A percentile compares a stretch with the other conserved stretches of the same genome.
Evolutionary conservation across 2,329 filamentous ascomycete species (phyloP).

Genomic region (Fusarium sp.): DNA sequence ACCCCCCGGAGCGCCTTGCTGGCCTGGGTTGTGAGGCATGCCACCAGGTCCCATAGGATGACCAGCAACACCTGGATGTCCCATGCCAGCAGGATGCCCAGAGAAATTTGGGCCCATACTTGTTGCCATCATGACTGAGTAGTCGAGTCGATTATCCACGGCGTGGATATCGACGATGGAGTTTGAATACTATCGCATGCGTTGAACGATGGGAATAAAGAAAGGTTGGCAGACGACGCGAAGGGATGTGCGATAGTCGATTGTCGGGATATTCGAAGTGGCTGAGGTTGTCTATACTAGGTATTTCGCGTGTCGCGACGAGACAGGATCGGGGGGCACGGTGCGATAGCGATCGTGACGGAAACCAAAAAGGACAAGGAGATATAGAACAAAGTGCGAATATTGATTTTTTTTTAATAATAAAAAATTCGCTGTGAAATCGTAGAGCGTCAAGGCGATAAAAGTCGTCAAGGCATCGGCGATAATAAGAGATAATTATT

Average conservation of each 20-base stretch:
- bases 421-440: conserved; percentile 34
- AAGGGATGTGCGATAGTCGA: conserved; percentile 29
- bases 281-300: conserved; percentile 29
- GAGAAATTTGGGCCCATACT: conserved; percentile 73
- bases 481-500: conserved; percentile 29
- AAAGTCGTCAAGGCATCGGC: conserved; percentile 47
- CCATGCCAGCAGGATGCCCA: conserved; percentile 79
- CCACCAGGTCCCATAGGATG: conserved; percentile 71
- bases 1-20: conserved; percentile 74
- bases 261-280: conserved; percentile 30
- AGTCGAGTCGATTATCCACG: conserved; percentile 66
- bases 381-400: conserved; percentile 8
- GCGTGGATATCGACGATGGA: conserved; percentile 68
- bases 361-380: conserved; percentile 28
- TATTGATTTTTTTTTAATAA: neutral
- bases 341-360: conserved; percentile 42
- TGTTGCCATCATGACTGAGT: conserved; percentile 73
- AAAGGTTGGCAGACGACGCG: conserved; percentile 27
- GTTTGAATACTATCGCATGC: conserved; percentile 60
- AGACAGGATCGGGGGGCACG: conserved; percentile 36
- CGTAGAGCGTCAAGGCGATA: conserved; percentile 32
- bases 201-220: conserved; percentile 35
- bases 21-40: conserved; percentile 76
- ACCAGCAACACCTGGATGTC: conserved; percentile 75
- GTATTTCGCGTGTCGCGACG: conserved; percentile 49